phyloP scores from a whole-genome alignment of 768 basidiomycete species.

The Amanita thiersii region DNA sequence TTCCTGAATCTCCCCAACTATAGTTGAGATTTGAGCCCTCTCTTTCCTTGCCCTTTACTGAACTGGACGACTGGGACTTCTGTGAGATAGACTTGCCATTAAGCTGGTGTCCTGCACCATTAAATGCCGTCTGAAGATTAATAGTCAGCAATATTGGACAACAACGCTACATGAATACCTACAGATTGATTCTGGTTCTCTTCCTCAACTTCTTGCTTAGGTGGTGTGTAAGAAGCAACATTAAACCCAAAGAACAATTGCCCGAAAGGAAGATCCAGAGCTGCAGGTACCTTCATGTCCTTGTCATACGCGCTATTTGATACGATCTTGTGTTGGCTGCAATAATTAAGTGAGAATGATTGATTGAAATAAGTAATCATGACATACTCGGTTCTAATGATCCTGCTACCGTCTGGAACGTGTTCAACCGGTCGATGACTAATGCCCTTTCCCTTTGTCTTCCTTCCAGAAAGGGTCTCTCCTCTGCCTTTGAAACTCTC shows the following conservation, averaged over 20 bases:
- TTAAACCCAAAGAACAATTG: constrained; percentile 97
- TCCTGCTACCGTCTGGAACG: constrained; percentile 76
- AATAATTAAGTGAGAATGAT: constrained; percentile 10
- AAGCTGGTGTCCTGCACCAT: constrained; percentile 62
- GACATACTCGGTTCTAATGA: constrained; percentile 83
- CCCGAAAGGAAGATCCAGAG: constrained; percentile 85
- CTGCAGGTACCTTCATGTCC: constrained; percentile 77
- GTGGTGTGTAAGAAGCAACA: constrained; percentile 57
- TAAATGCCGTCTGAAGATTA: constrained; percentile 43
- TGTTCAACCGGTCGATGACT: constrained; percentile 76
- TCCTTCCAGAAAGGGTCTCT: constrained; percentile 82
- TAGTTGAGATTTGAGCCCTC: constrained; percentile 27
- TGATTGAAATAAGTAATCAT: not conserved
- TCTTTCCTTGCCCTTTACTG: constrained; percentile 37
- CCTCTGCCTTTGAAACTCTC: constrained; percentile 97
- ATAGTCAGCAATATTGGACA: constrained; percentile 7
- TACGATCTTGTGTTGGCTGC: constrained; percentile 75
- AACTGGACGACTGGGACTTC: constrained; percentile 18
- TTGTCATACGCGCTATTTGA: constrained; percentile 73
- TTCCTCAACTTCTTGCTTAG: constrained; percentile 24
- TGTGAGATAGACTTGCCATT: constrained; percentile 38
- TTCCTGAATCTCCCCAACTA: constrained; percentile 40
- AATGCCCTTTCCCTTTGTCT: constrained; percentile 93
- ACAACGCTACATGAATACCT: not conserved
- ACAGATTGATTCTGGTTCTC: constrained; percentile 22